These are phyloP conservation scores for Nigrospora oryzae DNA, from an alignment of 2,329 filamentous ascomycete species.

Conservation along the genomic window DNA sequence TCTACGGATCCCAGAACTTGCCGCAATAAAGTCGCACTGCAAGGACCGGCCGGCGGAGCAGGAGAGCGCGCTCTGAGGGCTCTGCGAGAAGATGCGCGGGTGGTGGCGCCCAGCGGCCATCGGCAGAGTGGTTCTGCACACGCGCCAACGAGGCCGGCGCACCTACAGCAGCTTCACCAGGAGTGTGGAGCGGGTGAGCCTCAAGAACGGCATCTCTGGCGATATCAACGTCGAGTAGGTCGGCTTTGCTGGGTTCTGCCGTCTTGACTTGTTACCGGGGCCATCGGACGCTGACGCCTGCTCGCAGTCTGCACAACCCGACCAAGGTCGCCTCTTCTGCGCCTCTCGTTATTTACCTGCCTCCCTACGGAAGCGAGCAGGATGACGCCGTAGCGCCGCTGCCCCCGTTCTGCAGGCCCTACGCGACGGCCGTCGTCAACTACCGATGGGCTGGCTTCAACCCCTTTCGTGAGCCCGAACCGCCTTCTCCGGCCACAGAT, in stretches of 20 bases:
- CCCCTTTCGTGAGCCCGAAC: not conserved
- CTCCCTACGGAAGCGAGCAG: conserved; percentile 31
- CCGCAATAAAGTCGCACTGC: too few species aligned
- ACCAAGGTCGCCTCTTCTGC: conserved; percentile 22
- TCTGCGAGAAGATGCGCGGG: conserved; percentile 3
- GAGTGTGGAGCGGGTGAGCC: conserved; percentile 30
- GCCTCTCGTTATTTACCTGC: conserved; percentile 48
- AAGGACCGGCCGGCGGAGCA: too few species aligned
- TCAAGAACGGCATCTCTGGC: conserved; percentile 41
- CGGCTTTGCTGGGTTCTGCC: not conserved
- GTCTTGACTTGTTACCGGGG: not conserved
- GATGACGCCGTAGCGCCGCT: conserved; percentile 16
- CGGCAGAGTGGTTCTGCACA: conserved; percentile 5
- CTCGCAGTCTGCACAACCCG: conserved; percentile 39
- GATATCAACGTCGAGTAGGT: conserved; percentile 42
- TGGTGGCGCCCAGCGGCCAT: conserved; percentile 5
- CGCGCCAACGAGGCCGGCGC: conserved; percentile 10
- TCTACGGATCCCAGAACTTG: too few species aligned
- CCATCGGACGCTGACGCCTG: not conserved
- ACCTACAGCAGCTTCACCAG: conserved; percentile 5
- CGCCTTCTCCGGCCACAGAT: not conserved
- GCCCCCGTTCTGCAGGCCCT: conserved; percentile 21
- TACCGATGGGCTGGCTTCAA: conserved; percentile 43
- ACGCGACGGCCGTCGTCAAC: conserved; percentile 45
- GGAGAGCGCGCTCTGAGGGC: not conserved